Percentiles rank a stretch among this genome's conserved stretches.
Conservation (phyloP, 1,284 basidiomycete species). For the Malassezia furfur region DNA sequence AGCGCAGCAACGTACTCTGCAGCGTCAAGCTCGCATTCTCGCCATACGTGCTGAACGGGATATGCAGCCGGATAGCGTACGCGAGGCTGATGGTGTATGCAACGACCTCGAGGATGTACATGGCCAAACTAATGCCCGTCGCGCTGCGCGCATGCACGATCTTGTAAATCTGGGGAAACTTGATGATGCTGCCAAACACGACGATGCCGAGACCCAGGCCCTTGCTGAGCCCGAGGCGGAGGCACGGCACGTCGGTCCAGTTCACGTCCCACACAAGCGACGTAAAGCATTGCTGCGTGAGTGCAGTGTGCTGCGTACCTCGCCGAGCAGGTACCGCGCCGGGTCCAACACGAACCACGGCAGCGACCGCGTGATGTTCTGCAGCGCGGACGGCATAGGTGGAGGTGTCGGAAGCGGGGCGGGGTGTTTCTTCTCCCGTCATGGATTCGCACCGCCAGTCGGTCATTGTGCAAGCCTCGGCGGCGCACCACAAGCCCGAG, state of each 20-base stretch:
- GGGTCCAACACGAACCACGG: slow-evolving; percentile 73
- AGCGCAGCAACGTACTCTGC: slow-evolving; percentile 26
- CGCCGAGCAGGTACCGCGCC: slow-evolving; percentile 68
- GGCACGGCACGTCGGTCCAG: slow-evolving; percentile 68
- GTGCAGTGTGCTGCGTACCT: neutral
- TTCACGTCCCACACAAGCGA: slow-evolving; percentile 80
- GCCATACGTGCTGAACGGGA: slow-evolving; percentile 90
- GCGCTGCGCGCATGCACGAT: slow-evolving; percentile 60
- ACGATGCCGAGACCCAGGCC: slow-evolving; percentile 86
- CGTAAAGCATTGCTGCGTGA: slow-evolving; percentile 63
- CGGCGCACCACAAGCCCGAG: slow-evolving; percentile 51
- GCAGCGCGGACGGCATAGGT: slow-evolving; percentile 50
- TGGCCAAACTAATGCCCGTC: slow-evolving; percentile 62
- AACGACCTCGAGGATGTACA: slow-evolving; percentile 59
- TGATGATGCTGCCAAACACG: slow-evolving; percentile 84
- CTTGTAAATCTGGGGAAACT: slow-evolving; percentile 71
- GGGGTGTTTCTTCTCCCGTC: neutral
- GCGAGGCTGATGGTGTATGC: slow-evolving; percentile 71
- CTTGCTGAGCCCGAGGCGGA: slow-evolving; percentile 86
- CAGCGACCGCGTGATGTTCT: slow-evolving; percentile 53
- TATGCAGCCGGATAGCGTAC: slow-evolving; percentile 70
- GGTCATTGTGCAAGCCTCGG: slow-evolving; percentile 17
- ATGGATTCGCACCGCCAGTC: neutral
- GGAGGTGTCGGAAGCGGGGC: neutral
- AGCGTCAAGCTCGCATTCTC: slow-evolving; percentile 45